phyloP scores from a whole-genome alignment of 2,329 filamentous ascomycete genomes.

The Arthrobotrys entomopaga region DNA sequence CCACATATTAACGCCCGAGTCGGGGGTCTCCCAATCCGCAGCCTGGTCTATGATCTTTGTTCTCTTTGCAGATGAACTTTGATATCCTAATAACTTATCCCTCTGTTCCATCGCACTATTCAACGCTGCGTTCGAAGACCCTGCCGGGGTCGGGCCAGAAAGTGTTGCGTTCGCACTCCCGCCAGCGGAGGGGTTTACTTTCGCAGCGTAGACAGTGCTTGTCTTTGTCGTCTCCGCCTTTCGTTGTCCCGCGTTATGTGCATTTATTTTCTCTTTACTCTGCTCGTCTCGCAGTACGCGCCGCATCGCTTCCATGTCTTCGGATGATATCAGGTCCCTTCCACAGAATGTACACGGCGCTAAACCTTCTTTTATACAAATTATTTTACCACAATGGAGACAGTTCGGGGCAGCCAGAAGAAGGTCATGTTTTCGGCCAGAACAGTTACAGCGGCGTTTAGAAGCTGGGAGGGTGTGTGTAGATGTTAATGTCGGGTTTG shows the following conservation, averaged over 20 bases:
- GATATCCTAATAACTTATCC: constrained; percentile 82
- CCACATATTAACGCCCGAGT: constrained; percentile 77
- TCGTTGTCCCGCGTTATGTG: constrained; percentile 76
- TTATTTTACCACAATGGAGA: constrained; percentile 88
- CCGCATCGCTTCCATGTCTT: constrained; percentile 87
- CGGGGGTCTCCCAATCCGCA: constrained; percentile 74
- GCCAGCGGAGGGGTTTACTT: constrained; percentile 60
- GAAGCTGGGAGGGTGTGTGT: constrained; percentile 57
- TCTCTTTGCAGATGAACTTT: constrained; percentile 83
- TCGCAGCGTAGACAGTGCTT: constrained; percentile 41
- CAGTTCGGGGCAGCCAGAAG: constrained; percentile 94
- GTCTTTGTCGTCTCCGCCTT: constrained; percentile 67
- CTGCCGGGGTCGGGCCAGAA: constrained; percentile 58
- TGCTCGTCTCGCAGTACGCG: constrained; percentile 83
- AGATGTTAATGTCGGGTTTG: constrained; percentile 76
- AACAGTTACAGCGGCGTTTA: constrained; percentile 82
- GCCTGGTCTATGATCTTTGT: constrained; percentile 90
- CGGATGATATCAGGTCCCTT: constrained; percentile 74
- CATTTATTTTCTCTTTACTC: constrained; percentile 84
- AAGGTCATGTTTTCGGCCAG: constrained; percentile 85
- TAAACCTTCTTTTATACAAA: constrained; percentile 92
- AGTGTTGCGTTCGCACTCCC: constrained; percentile 51
- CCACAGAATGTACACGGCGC: constrained; percentile 94
- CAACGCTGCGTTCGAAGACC: constrained; percentile 61
- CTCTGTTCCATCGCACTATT: constrained; percentile 79